Base-by-base conservation (phyloP, 2,329 filamentous ascomycete genomes). In the Talaromyces sp. region DNA sequence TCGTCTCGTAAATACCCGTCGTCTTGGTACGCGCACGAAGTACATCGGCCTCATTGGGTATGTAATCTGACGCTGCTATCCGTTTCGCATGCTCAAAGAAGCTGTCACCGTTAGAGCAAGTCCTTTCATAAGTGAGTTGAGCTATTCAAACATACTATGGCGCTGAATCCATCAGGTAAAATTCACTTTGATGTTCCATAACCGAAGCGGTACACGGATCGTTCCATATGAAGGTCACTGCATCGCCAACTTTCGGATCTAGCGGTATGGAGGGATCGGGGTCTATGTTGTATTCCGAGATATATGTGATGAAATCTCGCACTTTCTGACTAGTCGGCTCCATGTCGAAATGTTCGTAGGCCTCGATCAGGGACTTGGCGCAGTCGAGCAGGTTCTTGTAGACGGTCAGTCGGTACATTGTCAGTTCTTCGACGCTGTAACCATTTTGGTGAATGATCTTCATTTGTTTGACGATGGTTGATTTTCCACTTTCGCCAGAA, bases 391-490 rank as follows among this genome's bases (percentile, higher is more conserved):
- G 83, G 76, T 99, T 99, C 80, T 99, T 99, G 82, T 96, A 99
- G 65, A 99, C 92, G 37, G 95, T 98, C 66, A 96, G 86, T 64
- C 95, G 90, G 81, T 98, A 98, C 75, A 96, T 89, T 71, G 90
- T 90, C 57, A 98, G 84, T 78, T 99, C 95, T 71, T 98, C 93
- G 69, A 92, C 87, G 11, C 91, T 93, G 79, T 99, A 99, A 65
- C 95, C 95, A 79, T 97, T 96, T 72, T 98, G 89, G 74, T 99
- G 95, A 73, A 99, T 98, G 71, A 99, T 99, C 80, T 98, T 99
- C 95, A 99, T 99, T 83, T 99, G 95, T 79, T 99, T 99, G 69
- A 99, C 95, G 71, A 99, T 98, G 9, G 95, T 99, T 63, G 95
- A 98, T 80, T 99, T 99, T 69, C 95, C 95, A 78, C 93, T 98